Evolutionary conservation across 2,329 filamentous ascomycete species (phyloP).

Genomic region (Pestalotiopsis sp.): DNA sequence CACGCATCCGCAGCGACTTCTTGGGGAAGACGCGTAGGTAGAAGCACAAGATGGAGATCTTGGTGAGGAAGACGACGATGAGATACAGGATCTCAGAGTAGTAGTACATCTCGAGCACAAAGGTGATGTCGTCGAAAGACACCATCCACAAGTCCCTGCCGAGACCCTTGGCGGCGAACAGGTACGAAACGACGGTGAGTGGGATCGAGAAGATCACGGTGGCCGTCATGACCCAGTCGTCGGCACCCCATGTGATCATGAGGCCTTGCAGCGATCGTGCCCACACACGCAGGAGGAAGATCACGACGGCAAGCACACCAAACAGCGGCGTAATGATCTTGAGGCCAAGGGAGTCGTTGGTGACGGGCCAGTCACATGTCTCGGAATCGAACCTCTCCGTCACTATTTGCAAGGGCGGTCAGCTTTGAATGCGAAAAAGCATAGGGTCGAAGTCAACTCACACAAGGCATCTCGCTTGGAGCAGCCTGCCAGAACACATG

Average conservation of each 20-base stretch:
- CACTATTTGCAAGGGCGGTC: not conserved
- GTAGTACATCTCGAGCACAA: slow-evolving; percentile 26
- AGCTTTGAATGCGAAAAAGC: not conserved
- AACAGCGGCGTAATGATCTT: slow-evolving; percentile 9
- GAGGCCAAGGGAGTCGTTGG: slow-evolving; percentile 8
- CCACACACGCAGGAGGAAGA: slow-evolving; percentile 12
- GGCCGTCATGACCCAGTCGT: slow-evolving; percentile 9
- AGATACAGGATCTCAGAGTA: slow-evolving; percentile 32
- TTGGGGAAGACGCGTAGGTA: slow-evolving; percentile 29
- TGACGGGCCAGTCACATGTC: slow-evolving; percentile 8
- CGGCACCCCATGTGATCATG: not conserved
- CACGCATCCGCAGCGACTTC: slow-evolving; percentile 14
- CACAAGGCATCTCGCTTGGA: slow-evolving; percentile 5
- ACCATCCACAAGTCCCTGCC: slow-evolving; percentile 11
- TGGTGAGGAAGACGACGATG: slow-evolving; percentile 29
- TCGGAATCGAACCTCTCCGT: slow-evolving; percentile 7
- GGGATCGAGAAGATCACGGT: slow-evolving; percentile 2
- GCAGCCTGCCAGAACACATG: not conserved
- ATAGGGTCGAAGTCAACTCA: not conserved
- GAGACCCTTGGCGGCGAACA: slow-evolving; percentile 3
- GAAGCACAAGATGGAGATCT: slow-evolving; percentile 29
- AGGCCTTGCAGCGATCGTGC: slow-evolving; percentile 7
- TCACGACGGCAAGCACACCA: slow-evolving; percentile 5
- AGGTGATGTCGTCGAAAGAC: slow-evolving; percentile 8
- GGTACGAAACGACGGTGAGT: slow-evolving; percentile 8